phyloP scores from a whole-genome alignment of 768 basidiomycete genomes.

The Kwoniella pini region DNA sequence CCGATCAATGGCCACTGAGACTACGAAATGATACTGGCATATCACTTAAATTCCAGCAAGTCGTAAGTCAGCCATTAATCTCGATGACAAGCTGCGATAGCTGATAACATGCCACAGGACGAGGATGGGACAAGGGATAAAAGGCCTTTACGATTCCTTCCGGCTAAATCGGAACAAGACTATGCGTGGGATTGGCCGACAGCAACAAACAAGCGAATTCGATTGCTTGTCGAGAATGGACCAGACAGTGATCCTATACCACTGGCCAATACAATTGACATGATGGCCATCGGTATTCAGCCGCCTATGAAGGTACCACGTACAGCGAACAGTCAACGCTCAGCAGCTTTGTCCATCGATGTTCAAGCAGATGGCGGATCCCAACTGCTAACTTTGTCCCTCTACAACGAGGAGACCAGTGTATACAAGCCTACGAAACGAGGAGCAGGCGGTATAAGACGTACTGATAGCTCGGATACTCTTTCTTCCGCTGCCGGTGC shows the following conservation, averaged over 20 bases:
- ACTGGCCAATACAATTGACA: conserved; percentile 70
- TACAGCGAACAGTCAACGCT: conserved; percentile 56
- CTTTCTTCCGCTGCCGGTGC: conserved; percentile 61
- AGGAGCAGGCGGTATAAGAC: conserved; percentile 57
- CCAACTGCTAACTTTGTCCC: conserved; percentile 81
- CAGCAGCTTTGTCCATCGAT: conserved; percentile 79
- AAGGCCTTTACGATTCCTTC: conserved; percentile 54
- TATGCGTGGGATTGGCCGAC: conserved; percentile 97
- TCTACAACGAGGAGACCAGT: conserved; percentile 80
- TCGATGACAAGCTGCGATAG: not conserved
- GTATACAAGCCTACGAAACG: conserved; percentile 77
- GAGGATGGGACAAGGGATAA: conserved; percentile 23
- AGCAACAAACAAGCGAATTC: conserved; percentile 73
- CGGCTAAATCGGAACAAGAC: conserved; percentile 59
- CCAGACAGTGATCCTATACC: conserved; percentile 18
- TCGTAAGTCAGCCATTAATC: conserved; percentile 60
- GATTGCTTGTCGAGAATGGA: conserved; percentile 63
- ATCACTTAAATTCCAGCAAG: conserved; percentile 69
- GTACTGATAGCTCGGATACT: conserved; percentile 68
- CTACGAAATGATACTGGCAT: conserved; percentile 87
- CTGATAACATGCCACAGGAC: conserved; percentile 20
- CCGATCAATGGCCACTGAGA: conserved; percentile 80
- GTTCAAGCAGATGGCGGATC: conserved; percentile 83
- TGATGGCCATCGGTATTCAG: conserved; percentile 92
- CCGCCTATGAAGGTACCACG: conserved; percentile 69